Conservation (phyloP, 2,329 filamentous ascomycete genomes). For the Aaosphaeria arxii region DNA sequence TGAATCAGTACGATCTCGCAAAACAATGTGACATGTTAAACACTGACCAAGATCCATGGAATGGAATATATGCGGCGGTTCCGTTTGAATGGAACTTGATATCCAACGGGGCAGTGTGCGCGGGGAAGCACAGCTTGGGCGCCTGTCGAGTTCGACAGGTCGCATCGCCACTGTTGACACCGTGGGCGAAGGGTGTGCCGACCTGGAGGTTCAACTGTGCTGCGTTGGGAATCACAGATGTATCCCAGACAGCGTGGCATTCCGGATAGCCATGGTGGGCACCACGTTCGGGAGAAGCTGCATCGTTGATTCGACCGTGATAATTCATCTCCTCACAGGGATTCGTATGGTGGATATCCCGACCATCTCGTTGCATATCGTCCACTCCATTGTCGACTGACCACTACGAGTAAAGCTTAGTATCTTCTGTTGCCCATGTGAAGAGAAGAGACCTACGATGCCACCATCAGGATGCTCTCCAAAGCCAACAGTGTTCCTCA, state of each 20-base stretch:
- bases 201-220: conserved; percentile 27
- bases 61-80: conserved; percentile 58
- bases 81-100: conserved; percentile 60
- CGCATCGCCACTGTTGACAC: conserved; percentile 24
- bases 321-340: conserved; percentile 70
- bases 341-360: conserved; percentile 62
- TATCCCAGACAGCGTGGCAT: conserved; percentile 63
- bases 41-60: conserved; percentile 57
- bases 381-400: conserved; percentile 68
- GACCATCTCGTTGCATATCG: conserved; percentile 52
- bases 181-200: conserved; percentile 46
- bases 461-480: conserved; percentile 51
- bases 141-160: background rate
- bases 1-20: background rate
- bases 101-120: conserved; percentile 64
- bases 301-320: conserved; percentile 56
- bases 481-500: conserved; percentile 67
- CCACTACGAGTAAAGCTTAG: conserved; percentile 33
- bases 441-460: conserved; percentile 1
- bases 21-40: conserved; percentile 19
- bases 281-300: conserved; percentile 24
- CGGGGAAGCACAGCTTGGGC: conserved; percentile 41
- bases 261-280: conserved; percentile 61
- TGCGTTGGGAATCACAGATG: conserved; percentile 44
- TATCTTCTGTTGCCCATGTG: background rate